Conservation (phyloP, 331 rosid genomes). For the Malus hybrid region DNA sequence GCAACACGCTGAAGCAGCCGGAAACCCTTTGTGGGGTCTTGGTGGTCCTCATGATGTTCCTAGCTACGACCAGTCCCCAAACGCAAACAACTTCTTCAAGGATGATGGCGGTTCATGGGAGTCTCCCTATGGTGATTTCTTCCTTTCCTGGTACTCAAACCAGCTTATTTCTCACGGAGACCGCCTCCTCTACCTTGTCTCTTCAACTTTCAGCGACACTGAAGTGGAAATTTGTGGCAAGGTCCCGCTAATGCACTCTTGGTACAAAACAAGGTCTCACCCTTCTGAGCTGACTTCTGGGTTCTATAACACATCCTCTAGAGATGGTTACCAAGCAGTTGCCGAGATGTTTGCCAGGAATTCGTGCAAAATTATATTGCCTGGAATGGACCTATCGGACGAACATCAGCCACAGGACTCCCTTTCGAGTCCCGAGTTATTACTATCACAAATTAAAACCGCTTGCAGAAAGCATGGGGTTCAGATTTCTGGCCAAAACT, state of each 20-base stretch:
- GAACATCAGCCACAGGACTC: slow-evolving; percentile 39
- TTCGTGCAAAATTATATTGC: slow-evolving; percentile 71
- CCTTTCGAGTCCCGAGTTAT: slow-evolving; percentile 57
- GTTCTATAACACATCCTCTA: slow-evolving; percentile 50
- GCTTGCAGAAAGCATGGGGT: slow-evolving; percentile 56
- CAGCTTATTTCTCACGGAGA: slow-evolving; percentile 67
- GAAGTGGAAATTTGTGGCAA: slow-evolving; percentile 41
- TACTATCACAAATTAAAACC: slow-evolving; percentile 52
- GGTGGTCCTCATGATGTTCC: slow-evolving; percentile 95
- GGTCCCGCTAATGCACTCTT: slow-evolving; percentile 65
- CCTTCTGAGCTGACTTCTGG: slow-evolving; percentile 80
- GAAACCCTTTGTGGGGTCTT: slow-evolving; percentile 85
- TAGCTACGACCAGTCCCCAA: slow-evolving; percentile 43
- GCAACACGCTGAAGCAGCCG: slow-evolving; percentile 65
- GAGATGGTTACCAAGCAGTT: slow-evolving; percentile 61
- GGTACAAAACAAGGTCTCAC: slow-evolving; percentile 71
- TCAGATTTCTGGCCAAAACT: slow-evolving; percentile 62
- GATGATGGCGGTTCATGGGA: slow-evolving; percentile 78
- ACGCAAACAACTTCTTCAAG: slow-evolving; percentile 51
- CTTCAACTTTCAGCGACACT: slow-evolving; percentile 46
- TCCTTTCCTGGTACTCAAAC: slow-evolving; percentile 92
- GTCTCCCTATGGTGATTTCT: slow-evolving; percentile 71
- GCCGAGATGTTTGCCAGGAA: slow-evolving; percentile 55
- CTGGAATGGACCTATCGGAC: slow-evolving; percentile 84
- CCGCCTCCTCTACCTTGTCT: slow-evolving; percentile 52